These are phyloP conservation scores for Phyllachora maydis DNA, from an alignment of 2,329 filamentous ascomycete species.

Conservation along the genomic window DNA sequence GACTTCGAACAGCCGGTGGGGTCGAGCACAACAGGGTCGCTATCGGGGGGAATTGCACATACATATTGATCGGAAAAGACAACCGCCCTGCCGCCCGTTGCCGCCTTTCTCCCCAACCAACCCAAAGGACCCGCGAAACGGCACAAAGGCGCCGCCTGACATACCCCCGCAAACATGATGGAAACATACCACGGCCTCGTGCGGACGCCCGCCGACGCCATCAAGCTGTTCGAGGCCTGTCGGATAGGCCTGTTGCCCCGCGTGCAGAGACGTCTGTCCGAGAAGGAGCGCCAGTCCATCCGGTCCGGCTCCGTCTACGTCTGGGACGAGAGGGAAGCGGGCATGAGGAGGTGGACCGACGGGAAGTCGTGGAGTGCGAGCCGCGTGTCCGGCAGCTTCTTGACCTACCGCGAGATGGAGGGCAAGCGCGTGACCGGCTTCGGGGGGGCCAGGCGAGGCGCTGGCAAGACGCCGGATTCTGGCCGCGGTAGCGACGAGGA, in stretches of 20 bases:
- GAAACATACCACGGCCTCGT: slow-evolving; percentile 94
- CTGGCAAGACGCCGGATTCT: slow-evolving; percentile 67
- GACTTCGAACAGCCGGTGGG: too few relatives aligned
- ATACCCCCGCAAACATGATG: slow-evolving; percentile 38
- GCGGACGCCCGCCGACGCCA: slow-evolving; percentile 87
- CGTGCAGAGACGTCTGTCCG: slow-evolving; percentile 80
- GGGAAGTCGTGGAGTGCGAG: slow-evolving; percentile 99
- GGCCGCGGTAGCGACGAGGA: slow-evolving; percentile 68
- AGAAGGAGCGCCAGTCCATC: slow-evolving; percentile 93
- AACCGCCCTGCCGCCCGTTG: neutral
- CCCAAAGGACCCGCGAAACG: neutral
- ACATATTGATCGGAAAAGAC: slow-evolving; percentile 1
- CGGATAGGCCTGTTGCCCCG: slow-evolving; percentile 72
- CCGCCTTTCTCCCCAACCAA: neutral
- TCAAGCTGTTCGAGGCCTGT: slow-evolving; percentile 96
- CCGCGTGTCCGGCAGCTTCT: slow-evolving; percentile 87
- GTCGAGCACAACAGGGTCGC: too few relatives aligned
- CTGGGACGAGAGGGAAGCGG: slow-evolving; percentile 97
- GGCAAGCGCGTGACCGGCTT: slow-evolving; percentile 80
- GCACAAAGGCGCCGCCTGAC: too few relatives aligned
- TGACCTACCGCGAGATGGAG: slow-evolving; percentile 98
- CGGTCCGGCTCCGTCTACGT: slow-evolving; percentile 95
- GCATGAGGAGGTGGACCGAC: slow-evolving; percentile 96
- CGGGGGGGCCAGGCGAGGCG: slow-evolving; percentile 31
- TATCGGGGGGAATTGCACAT: too few relatives aligned